A percentile compares a stretch with the other conserved stretches of the same genome.
These are phyloP conservation scores for Actinidia chinensis DNA, from an alignment of 179 eudicot species.

Conservation along the genomic window DNA sequence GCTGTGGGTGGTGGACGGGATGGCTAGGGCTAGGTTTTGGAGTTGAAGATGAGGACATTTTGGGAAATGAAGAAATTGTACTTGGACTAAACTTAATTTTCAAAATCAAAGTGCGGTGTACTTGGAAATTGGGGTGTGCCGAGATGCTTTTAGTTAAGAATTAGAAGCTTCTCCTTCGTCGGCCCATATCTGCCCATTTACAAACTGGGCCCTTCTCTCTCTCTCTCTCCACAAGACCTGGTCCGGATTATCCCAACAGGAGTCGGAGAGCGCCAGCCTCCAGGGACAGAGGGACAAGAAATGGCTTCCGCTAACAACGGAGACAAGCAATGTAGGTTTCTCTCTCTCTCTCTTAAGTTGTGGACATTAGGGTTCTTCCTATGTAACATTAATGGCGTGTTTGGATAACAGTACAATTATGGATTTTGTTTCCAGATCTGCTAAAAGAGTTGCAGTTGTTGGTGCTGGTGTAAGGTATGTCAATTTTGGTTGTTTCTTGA, in stretches of 20 bases:
- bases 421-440: constrained; percentile 45
- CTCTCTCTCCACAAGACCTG: background rate
- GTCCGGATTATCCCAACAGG: background rate
- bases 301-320: constrained; percentile 31
- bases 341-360: constrained; percentile 10
- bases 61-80: no score
- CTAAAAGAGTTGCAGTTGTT: constrained; percentile 83
- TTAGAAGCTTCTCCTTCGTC: no score
- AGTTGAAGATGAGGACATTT: no score
- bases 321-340: constrained; percentile 32
- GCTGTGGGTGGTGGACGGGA: no score
- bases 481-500: background rate
- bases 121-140: no score
- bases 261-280: background rate
- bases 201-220: no score
- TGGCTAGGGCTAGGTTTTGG: no score
- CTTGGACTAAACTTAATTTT: no score
- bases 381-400: background rate
- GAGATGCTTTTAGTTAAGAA: no score
- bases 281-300: background rate
- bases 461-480: constrained; percentile 93
- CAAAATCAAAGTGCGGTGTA: no score
- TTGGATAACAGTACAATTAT: background rate
- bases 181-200: no score
- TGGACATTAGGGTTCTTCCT: background rate